These are phyloP conservation scores for Trichoderma sp. DNA, from an alignment of 2,329 filamentous ascomycete genomes.

Conservation along the genomic window DNA sequence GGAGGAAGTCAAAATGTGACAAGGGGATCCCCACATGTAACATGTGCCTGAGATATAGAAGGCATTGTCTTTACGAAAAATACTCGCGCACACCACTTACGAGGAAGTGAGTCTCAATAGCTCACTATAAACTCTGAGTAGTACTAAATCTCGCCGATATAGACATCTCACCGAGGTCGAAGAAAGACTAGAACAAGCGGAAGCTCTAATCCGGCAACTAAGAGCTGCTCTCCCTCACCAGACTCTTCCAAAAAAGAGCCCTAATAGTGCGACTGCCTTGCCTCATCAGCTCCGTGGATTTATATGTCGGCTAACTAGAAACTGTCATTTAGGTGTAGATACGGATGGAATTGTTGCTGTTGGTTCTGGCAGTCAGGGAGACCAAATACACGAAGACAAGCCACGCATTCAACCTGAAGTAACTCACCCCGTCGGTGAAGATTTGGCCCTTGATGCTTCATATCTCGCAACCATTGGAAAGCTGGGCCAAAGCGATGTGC, in stretches of 20 bases:
- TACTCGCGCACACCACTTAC: slow-evolving; percentile 51
- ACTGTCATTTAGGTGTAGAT: not conserved
- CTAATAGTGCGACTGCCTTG: not conserved
- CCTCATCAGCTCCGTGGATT: not conserved
- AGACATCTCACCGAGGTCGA: slow-evolving; percentile 49
- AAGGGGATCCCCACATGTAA: slow-evolving; percentile 42
- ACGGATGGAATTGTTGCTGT: not conserved
- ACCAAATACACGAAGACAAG: not conserved
- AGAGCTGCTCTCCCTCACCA: slow-evolving; percentile 34
- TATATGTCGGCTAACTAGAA: not conserved
- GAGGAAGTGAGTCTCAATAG: slow-evolving; percentile 39
- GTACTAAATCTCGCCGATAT: slow-evolving; percentile 20
- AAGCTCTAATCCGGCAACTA: slow-evolving; percentile 37
- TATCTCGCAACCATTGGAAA: not conserved
- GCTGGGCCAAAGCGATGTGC: not conserved
- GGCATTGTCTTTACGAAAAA: slow-evolving; percentile 52
- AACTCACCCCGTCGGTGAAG: not conserved
- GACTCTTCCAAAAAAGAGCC: not conserved
- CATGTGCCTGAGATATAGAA: slow-evolving; percentile 45
- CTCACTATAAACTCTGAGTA: not conserved
- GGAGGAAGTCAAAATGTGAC: slow-evolving; percentile 45
- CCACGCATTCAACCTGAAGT: not conserved
- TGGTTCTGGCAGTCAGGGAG: no score
- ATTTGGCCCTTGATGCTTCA: not conserved
- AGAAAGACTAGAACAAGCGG: slow-evolving; percentile 41